These are phyloP conservation scores for Chamaecyparis obtusa DNA, from an alignment of 75 land plant species.

Conservation along the genomic window DNA sequence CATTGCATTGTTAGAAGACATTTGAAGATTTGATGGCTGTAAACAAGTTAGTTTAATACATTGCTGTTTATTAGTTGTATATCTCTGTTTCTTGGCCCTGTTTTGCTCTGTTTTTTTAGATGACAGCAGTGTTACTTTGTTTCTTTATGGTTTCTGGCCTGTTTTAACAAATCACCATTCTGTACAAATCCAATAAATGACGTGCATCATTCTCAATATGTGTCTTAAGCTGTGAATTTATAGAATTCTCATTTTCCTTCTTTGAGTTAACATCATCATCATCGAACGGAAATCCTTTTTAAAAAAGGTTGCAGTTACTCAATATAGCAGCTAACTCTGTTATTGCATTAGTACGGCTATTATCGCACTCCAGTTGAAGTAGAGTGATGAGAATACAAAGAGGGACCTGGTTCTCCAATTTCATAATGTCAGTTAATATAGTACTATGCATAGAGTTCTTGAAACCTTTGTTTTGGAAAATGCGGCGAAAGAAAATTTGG, in stretches of 20 bases:
- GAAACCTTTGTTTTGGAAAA: background rate
- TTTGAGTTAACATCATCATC: too few relatives aligned
- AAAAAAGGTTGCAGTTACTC: background rate
- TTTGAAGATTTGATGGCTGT: too few relatives aligned
- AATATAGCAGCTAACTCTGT: background rate
- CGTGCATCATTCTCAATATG: background rate
- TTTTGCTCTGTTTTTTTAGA: too few relatives aligned
- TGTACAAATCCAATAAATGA: background rate
- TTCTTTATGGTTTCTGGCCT: too few relatives aligned
- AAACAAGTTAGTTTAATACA: too few relatives aligned
- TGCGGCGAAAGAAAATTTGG: background rate
- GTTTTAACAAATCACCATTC: background rate
- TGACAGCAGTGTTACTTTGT: too few relatives aligned
- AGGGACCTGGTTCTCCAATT: background rate
- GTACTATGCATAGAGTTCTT: background rate
- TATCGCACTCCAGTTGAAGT: background rate
- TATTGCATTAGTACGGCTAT: too few relatives aligned
- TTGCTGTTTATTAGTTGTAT: too few relatives aligned
- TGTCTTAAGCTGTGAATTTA: too few relatives aligned
- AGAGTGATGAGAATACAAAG: background rate
- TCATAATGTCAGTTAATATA: background rate
- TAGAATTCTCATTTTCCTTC: too few relatives aligned
- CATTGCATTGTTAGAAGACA: too few relatives aligned
- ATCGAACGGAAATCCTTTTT: background rate
- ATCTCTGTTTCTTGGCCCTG: too few relatives aligned